phyloP scores from a whole-genome alignment of 2,329 filamentous ascomycete genomes.

The Alternaria atra region DNA sequence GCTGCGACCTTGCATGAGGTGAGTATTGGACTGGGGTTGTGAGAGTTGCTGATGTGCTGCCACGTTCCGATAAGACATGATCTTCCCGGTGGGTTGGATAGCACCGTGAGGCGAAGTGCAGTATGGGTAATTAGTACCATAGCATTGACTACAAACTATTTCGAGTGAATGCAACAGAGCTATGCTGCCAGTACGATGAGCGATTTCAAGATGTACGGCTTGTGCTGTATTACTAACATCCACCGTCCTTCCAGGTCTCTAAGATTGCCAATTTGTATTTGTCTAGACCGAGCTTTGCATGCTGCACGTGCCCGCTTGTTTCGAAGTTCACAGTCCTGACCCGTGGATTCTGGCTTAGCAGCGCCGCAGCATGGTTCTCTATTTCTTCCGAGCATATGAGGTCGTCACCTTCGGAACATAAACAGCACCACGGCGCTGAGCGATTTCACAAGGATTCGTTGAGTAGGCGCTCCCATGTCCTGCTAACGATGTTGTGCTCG shows the following conservation, averaged over 20 bases:
- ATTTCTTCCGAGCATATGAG: no score
- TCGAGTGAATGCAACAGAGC: neutral
- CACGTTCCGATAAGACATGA: neutral
- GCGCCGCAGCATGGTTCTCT: no score
- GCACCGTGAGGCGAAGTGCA: neutral
- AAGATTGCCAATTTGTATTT: neutral
- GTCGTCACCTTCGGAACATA: no score
- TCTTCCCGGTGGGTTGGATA: neutral
- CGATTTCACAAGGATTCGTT: neutral
- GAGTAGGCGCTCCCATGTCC: neutral
- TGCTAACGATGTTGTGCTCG: neutral
- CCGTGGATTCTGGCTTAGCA: no score
- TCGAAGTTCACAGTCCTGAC: no score
- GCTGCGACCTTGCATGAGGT: conserved; percentile 15
- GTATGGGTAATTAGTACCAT: neutral
- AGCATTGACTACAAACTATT: neutral
- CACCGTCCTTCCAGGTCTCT: neutral
- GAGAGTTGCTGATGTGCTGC: neutral
- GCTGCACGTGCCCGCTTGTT: neutral
- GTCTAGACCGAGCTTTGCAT: neutral
- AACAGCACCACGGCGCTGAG: no score
- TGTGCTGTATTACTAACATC: neutral
- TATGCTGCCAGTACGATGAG: neutral
- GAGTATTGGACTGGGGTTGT: neutral
- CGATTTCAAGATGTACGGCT: neutral